Evolutionary conservation across 805 yeast genomes (phyloP), one percentile per base, ranked within the genome.

Genomic region (Candida mattraensis): DNA sequence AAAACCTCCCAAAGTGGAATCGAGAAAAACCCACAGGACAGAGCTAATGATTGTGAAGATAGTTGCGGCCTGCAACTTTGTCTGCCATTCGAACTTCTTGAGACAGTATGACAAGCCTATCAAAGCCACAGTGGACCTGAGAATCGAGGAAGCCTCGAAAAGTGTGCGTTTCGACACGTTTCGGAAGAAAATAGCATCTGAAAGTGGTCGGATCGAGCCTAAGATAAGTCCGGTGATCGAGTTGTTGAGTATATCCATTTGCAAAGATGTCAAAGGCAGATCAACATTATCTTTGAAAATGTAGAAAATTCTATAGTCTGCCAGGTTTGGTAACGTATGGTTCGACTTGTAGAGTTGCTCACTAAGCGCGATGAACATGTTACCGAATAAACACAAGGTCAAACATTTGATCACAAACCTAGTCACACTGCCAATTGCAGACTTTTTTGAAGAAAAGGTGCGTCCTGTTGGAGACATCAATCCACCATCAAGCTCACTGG

Each of bases 91-190:
- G 24, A 80, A 66, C 45, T 76, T 78, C 47, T 85, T 70, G 21
- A 84, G 70, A 16, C 87, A 87, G 51, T 78, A 83, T 4, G 80
- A 70, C 22, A 84, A 73, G 3, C 94, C 94, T 27, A 83, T 61
- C 48, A 83, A 71, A 3, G 87, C 82, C 37, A 82, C 74, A 29
- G 67, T 58, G 14, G 78, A 53, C 47, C 73, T 59, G 3, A 69
- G 47, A 18, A 66, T 40, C 3, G 56, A 38, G 2, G 50, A 32
- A 3, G 48, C 33, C 5, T 48, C 46, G 13, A 43, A 35, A 12
- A 43, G 38, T 2, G 46, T 31, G 14, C 40, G 31, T 18, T 9
- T 32, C 6, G n/a, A 19, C 21, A 41, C 30, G 6, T 39, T 39
- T 7, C 27, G 27, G 26, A 42, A 47, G 6, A 40, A 38, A 5